phyloP scores from a whole-genome alignment of 805 yeast species.

The Candida dajiaensis region DNA sequence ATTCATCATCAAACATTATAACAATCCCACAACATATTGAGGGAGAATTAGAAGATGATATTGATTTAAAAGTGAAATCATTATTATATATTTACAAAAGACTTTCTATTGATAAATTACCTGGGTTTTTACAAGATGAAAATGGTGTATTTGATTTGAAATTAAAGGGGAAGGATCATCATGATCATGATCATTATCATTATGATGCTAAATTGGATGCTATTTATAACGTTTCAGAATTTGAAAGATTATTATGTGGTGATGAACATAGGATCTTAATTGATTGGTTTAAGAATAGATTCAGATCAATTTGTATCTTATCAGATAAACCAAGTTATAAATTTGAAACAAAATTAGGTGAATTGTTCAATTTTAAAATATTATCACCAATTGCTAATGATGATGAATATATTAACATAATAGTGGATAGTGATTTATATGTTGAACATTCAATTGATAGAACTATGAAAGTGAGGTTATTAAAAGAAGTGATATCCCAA shows the following conservation, averaged over 20 bases:
- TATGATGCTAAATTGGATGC: slow-evolving; percentile 34
- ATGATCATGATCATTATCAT: too few species aligned
- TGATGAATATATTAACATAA: slow-evolving; percentile 36
- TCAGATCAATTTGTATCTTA: slow-evolving; percentile 53
- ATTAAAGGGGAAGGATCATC: not conserved
- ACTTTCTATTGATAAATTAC: slow-evolving; percentile 35
- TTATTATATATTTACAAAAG: slow-evolving; percentile 53
- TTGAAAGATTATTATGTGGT: slow-evolving; percentile 34
- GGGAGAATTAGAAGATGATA: slow-evolving; percentile 47
- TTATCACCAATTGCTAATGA: slow-evolving; percentile 37
- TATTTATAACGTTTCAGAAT: slow-evolving; percentile 43
- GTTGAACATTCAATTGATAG: slow-evolving; percentile 45
- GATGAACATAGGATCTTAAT: slow-evolving; percentile 63
- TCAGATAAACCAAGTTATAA: slow-evolving; percentile 38
- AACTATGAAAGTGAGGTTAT: slow-evolving; percentile 34
- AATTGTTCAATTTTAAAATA: slow-evolving; percentile 30
- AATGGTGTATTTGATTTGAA: slow-evolving; percentile 21
- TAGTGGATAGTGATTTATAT: slow-evolving; percentile 48
- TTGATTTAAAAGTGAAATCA: slow-evolving; percentile 57
- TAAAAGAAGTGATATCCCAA: slow-evolving; percentile 27
- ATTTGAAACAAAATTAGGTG: slow-evolving; percentile 16
- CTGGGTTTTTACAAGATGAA: slow-evolving; percentile 35
- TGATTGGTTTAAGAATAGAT: slow-evolving; percentile 63
- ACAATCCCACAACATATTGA: slow-evolving; percentile 43
- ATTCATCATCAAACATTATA: slow-evolving; percentile 26